These are phyloP conservation scores for Anthracocystis setariae DNA, from an alignment of 1,284 basidiomycete genomes.

Conservation along the genomic window DNA sequence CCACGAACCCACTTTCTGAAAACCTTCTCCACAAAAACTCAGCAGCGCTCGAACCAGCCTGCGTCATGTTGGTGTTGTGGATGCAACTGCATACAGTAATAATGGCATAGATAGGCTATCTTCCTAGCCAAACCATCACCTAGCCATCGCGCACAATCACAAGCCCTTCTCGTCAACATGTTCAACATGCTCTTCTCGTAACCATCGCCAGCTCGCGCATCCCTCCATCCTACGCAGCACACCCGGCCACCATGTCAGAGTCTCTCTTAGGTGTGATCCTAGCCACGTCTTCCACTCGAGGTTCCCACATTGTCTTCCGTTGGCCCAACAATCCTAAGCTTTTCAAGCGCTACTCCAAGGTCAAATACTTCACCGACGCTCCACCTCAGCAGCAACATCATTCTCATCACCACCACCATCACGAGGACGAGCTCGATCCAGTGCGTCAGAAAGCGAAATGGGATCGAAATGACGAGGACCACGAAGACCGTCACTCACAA, in stretches of 20 bases:
- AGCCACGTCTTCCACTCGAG: conserved; percentile 58
- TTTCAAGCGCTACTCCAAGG: conserved; percentile 55
- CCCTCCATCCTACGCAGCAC: background rate
- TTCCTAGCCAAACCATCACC: too few species aligned
- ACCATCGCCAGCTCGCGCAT: too few species aligned
- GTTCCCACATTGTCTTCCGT: conserved; percentile 61
- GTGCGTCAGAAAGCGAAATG: conserved; percentile 47
- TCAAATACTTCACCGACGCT: conserved; percentile 59
- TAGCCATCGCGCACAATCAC: too few species aligned
- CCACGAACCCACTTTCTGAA: too few species aligned
- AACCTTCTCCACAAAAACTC: too few species aligned
- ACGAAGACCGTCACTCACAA: conserved; percentile 27
- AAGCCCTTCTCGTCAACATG: too few species aligned
- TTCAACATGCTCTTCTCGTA: too few species aligned
- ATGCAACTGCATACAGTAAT: too few species aligned
- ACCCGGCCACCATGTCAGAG: conserved; percentile 27
- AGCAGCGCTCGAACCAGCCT: too few species aligned
- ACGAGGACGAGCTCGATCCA: conserved; percentile 45
- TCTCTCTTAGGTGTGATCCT: conserved; percentile 64
- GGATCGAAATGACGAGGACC: conserved; percentile 42
- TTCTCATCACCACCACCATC: conserved; percentile 1
- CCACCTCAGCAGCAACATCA: background rate
- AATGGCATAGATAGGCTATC: too few species aligned
- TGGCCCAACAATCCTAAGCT: conserved; percentile 61
- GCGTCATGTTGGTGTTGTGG: too few species aligned